Base-by-base conservation (phyloP, 1,139 yeast genomes). In the Pichia sp. region DNA sequence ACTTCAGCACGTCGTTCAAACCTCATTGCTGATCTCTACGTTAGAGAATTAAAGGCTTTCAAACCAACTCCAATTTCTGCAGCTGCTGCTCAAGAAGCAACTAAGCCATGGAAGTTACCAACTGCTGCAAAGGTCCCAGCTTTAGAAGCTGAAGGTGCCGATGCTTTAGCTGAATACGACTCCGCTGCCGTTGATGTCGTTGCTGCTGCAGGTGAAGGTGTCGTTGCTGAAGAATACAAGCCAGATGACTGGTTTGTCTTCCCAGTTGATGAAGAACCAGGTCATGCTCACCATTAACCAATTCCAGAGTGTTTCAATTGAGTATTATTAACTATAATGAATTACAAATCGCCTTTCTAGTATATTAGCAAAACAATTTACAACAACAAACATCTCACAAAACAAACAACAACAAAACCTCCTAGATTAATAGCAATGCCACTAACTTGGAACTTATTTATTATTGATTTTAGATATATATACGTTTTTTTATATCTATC, bases 31-130 rank as follows among this genome's bases (percentile, higher is more conserved):
- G 96, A 91, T 58, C 79, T 91, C 60, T 93, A 91, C 75, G 73
- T 91, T 65, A 84, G 79, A 70, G 95, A 89, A 71, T 76, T 93
- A 72, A 87, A 84, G 75, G 81, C 82, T 53, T 89, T 85, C 81
- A 88, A 90, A 77, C 91, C 96, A 66, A 78, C 84, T 55, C 83
- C 91, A 54, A 66, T 83, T 54, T 71, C 88, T 47, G 80, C 86
- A 53, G 72, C 79, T 60, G 95, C 87, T 61, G 83, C 91, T 52
- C 89, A 83, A 65, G 81, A 83, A 55, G 79, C 85, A 56, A 94
- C 90, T 59, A 82, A 84, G 73, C 80, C 86, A 60, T 90, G 96
- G 87, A 71, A 77, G 53, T 76, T 82, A 58, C 96, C 96, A 59
- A 65, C 76, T 56, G 80, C 87, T 60, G 93, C 96, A 59, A 65